Conservation (phyloP, 768 basidiomycete species). For the Suillus discolor region DNA sequence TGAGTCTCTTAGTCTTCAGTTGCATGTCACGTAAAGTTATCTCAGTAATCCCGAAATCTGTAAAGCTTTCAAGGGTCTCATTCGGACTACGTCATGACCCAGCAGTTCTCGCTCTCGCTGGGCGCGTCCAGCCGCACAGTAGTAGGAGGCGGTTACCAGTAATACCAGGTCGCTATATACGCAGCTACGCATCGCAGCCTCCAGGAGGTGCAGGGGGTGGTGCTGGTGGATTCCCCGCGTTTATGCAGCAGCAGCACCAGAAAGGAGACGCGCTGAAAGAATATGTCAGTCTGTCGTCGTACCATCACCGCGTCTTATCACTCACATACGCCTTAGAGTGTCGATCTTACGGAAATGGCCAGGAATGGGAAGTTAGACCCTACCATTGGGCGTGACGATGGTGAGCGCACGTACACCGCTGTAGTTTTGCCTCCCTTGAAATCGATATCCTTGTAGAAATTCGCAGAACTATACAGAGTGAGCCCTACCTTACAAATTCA, state of each 20-base stretch:
- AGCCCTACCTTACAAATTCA: conserved; percentile 24
- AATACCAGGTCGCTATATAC: conserved; percentile 14
- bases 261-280: conserved; percentile 89
- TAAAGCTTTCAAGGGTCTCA: conserved; percentile 16
- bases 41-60: conserved; percentile 2
- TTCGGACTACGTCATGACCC: conserved; percentile 24
- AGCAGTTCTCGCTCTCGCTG: conserved; percentile 14
- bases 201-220: conserved; percentile 40
- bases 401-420: conserved; percentile 30
- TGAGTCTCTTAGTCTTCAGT: neutral
- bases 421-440: neutral
- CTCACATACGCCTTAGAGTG: conserved; percentile 48
- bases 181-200: conserved; percentile 53
- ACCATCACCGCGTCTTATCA: conserved; percentile 11
- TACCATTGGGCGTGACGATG: conserved; percentile 87
- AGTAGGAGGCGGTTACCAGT: neutral
- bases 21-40: neutral
- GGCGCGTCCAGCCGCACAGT: neutral
- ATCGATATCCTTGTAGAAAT: conserved; percentile 57
- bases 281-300: conserved; percentile 53
- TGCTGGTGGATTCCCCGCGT: conserved; percentile 60
- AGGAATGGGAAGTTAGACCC: conserved; percentile 87
- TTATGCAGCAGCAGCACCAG: conserved; percentile 63
- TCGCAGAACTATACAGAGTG: conserved; percentile 87
- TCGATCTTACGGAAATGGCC: conserved; percentile 85